These are phyloP conservation scores for Podospora didyma DNA, from an alignment of 495 filamentous ascomycete species.

Conservation along the genomic window DNA sequence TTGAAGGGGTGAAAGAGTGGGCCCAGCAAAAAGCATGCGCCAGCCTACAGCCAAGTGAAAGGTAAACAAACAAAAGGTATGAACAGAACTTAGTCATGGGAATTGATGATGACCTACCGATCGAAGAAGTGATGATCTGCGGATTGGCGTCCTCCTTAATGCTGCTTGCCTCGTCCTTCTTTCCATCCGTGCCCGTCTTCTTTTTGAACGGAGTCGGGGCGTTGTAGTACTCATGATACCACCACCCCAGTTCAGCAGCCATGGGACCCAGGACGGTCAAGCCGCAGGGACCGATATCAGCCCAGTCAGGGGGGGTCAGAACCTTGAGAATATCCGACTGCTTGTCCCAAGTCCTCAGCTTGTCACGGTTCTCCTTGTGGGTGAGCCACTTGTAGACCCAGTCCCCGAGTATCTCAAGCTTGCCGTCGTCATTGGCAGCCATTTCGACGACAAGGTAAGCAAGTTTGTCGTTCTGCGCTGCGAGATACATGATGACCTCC, in stretches of 20 bases:
- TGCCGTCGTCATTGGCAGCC: background rate
- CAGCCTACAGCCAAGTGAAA: too few relatives aligned
- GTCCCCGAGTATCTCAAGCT: constrained; percentile 4
- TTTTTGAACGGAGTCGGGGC: background rate
- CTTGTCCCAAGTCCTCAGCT: constrained; percentile 21
- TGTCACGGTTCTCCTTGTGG: constrained; percentile 6
- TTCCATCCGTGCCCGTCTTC: background rate
- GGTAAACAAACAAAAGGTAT: too few relatives aligned
- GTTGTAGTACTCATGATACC: background rate
- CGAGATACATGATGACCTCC: constrained; percentile 27
- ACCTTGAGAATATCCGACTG: constrained; percentile 20
- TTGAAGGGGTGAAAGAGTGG: too few relatives aligned
- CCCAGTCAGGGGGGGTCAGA: constrained; percentile 10
- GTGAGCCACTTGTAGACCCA: constrained; percentile 22
- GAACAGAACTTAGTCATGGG: too few relatives aligned
- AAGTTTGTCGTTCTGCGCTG: constrained; percentile 24
- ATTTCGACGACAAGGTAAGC: too few relatives aligned
- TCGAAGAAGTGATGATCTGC: too few relatives aligned
- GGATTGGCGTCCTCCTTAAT: too few relatives aligned
- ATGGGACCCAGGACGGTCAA: background rate
- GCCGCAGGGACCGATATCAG: background rate
- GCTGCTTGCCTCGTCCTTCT: too few relatives aligned
- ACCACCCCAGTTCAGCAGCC: background rate
- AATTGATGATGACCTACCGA: too few relatives aligned
- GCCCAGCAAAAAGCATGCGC: too few relatives aligned